These are phyloP conservation scores for Entomortierella beljakovae DNA, from an alignment of 192 early-diverging fungal species.

Conservation along the genomic window DNA sequence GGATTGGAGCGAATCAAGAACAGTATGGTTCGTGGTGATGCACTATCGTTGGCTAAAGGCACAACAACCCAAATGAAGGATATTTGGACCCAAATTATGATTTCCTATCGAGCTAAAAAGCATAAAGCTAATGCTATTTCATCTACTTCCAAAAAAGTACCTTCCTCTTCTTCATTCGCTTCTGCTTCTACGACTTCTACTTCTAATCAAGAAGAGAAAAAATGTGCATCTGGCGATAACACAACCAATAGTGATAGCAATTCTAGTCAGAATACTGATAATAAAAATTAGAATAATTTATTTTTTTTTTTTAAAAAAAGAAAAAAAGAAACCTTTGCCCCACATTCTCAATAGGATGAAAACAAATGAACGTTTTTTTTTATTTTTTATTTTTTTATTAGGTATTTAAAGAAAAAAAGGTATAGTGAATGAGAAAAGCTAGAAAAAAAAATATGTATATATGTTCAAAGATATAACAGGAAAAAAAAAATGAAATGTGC, in stretches of 20 bases:
- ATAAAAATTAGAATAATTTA: not conserved
- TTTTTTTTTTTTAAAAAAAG: not conserved
- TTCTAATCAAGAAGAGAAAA: too few species aligned
- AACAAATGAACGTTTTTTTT: not conserved
- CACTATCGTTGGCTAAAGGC: slow-evolving; percentile 9
- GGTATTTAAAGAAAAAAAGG: not conserved
- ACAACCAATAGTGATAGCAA: too few species aligned
- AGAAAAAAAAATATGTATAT: not conserved
- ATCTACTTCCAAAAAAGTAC: not conserved
- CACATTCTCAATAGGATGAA: too few species aligned
- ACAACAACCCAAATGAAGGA: slow-evolving; percentile 24
- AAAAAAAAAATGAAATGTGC: too few species aligned
- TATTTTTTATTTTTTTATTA: not conserved
- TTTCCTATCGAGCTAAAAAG: slow-evolving; percentile 21
- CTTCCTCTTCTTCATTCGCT: too few species aligned
- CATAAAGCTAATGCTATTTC: not conserved
- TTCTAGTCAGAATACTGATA: too few species aligned
- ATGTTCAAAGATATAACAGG: not conserved
- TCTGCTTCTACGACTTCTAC: too few species aligned
- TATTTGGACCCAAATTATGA: slow-evolving; percentile 36
- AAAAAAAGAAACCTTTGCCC: too few species aligned
- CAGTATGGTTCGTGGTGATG: slow-evolving; percentile 21
- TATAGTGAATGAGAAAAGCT: not conserved
- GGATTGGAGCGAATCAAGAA: slow-evolving; percentile 34
- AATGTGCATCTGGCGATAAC: too few species aligned